These are phyloP conservation scores for Niebla homalea DNA, from an alignment of 495 filamentous ascomycete species.

Conservation along the genomic window DNA sequence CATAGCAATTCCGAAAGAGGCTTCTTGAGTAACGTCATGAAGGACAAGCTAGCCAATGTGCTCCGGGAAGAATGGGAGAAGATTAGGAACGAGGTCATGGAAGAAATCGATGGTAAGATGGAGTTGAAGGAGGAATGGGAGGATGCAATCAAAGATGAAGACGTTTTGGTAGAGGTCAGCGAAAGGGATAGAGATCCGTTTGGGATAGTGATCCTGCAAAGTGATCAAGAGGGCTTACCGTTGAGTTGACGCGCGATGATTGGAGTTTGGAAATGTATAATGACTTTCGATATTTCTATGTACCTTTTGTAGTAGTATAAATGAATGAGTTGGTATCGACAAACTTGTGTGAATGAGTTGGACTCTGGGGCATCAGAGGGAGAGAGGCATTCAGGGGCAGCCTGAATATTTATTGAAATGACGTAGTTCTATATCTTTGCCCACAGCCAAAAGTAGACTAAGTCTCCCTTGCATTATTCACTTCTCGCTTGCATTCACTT, in stretches of 20 bases:
- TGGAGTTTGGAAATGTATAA: background rate
- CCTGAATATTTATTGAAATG: too few relatives aligned
- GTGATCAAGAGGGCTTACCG: slow-evolving; percentile 14
- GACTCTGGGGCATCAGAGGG: too few relatives aligned
- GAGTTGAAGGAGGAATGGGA: slow-evolving; percentile 24
- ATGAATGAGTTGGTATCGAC: too few relatives aligned
- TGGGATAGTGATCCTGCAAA: slow-evolving; percentile 46
- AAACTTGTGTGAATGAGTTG: too few relatives aligned
- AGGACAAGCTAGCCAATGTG: slow-evolving; percentile 42
- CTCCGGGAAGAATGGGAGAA: slow-evolving; percentile 42
- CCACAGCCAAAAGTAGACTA: too few relatives aligned
- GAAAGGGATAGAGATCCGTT: slow-evolving; percentile 69
- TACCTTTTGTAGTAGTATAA: background rate
- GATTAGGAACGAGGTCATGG: slow-evolving; percentile 26
- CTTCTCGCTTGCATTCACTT: too few relatives aligned
- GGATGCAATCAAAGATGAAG: slow-evolving; percentile 35
- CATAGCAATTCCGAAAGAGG: slow-evolving; percentile 85
- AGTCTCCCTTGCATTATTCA: too few relatives aligned
- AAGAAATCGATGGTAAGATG: slow-evolving; percentile 21
- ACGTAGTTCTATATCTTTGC: too few relatives aligned
- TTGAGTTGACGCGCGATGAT: slow-evolving; percentile 8
- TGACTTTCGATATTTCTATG: background rate
- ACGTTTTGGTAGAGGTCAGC: slow-evolving; percentile 57
- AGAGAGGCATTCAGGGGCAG: too few relatives aligned
- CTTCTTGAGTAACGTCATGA: slow-evolving; percentile 61